Percentiles rank a stretch among this genome's conserved stretches.
These are phyloP conservation scores for Endocalyx cinctus DNA, from an alignment of 2,329 filamentous ascomycete genomes.

Conservation along the genomic window DNA sequence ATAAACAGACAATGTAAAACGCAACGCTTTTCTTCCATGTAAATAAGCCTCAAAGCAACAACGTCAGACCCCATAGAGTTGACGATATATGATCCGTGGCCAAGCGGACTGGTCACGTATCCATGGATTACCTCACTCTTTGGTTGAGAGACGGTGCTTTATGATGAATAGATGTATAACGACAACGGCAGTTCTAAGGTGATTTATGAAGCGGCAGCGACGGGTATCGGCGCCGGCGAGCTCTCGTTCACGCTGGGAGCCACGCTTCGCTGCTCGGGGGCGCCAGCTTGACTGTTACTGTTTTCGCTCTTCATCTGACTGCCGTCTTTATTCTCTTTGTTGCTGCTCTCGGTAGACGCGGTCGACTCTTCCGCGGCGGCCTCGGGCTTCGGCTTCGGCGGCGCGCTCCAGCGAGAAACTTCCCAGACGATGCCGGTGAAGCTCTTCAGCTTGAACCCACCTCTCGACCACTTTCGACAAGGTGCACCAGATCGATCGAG, in stretches of 20 bases:
- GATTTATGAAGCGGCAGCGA: constrained; percentile 38
- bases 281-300: constrained; percentile 30
- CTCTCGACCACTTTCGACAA: constrained; percentile 85
- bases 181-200: too few species aligned
- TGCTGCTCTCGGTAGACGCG: constrained; percentile 47
- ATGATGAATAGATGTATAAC: too few species aligned
- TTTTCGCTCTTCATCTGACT: constrained; percentile 44
- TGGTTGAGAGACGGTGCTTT: too few species aligned
- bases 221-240: constrained; percentile 46
- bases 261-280: constrained; percentile 49
- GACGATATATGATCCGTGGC: too few species aligned
- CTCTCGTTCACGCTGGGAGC: constrained; percentile 46
- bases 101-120: too few species aligned
- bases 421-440: constrained; percentile 47
- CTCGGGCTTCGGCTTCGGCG: constrained; percentile 49
- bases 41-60: too few species aligned
- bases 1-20: too few species aligned
- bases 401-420: constrained; percentile 44
- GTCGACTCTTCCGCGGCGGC: constrained; percentile 40
- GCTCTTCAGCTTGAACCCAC: constrained; percentile 79
- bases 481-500: constrained; percentile 89
- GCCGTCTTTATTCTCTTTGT: constrained; percentile 62
- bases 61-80: too few species aligned
- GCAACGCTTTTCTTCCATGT: constrained; percentile 23
- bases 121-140: too few species aligned